Percentiles rank a stretch among this genome's conserved stretches.
phyloP scores from a whole-genome alignment of 768 basidiomycete species.

The Heimioporus sp. region DNA sequence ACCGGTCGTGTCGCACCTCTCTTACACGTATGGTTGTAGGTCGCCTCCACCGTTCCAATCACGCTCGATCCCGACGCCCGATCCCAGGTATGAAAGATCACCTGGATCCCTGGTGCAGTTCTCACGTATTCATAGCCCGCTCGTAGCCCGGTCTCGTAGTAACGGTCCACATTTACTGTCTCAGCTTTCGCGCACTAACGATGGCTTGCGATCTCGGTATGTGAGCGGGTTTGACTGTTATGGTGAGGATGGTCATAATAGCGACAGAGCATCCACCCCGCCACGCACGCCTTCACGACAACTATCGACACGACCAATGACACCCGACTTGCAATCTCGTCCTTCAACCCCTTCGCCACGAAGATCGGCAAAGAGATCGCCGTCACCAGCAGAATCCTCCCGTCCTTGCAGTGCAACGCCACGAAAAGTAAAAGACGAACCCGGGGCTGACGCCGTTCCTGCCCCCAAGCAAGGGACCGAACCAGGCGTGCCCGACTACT shows the following conservation, averaged over 20 bases:
- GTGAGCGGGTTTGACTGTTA: not conserved
- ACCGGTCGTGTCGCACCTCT: not conserved
- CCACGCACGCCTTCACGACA: constrained; percentile 15
- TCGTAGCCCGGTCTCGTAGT: constrained; percentile 18
- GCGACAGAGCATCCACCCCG: constrained; percentile 17
- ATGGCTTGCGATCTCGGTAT: constrained; percentile 13
- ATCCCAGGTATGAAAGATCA: constrained; percentile 24
- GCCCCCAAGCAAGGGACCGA: constrained; percentile 54
- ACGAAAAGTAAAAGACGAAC: constrained; percentile 16
- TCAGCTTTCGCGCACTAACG: not conserved
- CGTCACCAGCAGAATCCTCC: too few species aligned
- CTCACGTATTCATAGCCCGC: constrained; percentile 20
- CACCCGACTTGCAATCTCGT: constrained; percentile 10
- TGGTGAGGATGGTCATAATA: not conserved
- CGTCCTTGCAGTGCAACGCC: not conserved
- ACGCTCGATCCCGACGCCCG: constrained; percentile 29
- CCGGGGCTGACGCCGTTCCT: constrained; percentile 57
- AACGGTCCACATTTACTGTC: constrained; percentile 14
- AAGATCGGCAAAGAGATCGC: too few species aligned
- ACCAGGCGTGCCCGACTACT: constrained; percentile 67
- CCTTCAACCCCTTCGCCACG: constrained; percentile 10
- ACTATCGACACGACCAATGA: constrained; percentile 12
- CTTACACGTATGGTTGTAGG: constrained; percentile 10
- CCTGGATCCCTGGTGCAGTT: not conserved
- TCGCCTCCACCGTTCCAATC: constrained; percentile 17